Evolutionary conservation across 805 yeast genomes (phyloP), one percentile per base, ranked within the genome.

Genomic region (Kuraishia piskuri): DNA sequence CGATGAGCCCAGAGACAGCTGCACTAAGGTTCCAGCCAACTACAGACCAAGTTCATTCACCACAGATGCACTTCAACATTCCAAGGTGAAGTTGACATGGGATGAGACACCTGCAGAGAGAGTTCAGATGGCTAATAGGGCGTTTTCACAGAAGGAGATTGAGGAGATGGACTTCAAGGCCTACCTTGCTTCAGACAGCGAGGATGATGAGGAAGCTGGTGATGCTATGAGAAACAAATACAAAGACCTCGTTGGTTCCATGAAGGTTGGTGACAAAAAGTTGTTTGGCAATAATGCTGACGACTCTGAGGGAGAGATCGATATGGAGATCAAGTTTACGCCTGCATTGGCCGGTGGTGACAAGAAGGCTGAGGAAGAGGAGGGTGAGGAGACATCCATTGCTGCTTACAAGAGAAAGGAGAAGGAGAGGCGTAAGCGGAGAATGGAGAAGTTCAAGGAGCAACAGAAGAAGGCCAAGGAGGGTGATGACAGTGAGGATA

Each of bases 71-170:
- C 75, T 94, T 55, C 97, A 94, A 66, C 96, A 90, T 65, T 91
- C 98, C 17, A 94, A 91, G 63, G 99, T 94, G 50, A 91, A 89
- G 67, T 76, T 94, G 59, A 91, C 98, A 0, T 94, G 99, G 99
- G 99, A 94, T 68, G 98, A 92, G 71, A 95, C 98, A 0, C 98
- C 99, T 6, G 85, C 83, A 54, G 97, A 90, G 63, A 80, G 99
- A 63, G 68, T 82, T 19, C 82, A 86, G 55, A 67, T 91, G 52
- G 79, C 97, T 1, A 78, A 86, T 17, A 84, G 86, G 59, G 89
- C 90, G 6, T 92, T 94, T 67, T 82, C 90, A 50, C 94, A 88
- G 65, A 84, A 87, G 65, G 98, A 94, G 66, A 75, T 90, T 50
- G 94, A 86, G 61, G 92, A 86, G 51, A 86, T 85, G 90, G 97